phyloP scores from a whole-genome alignment of 352 stramenopile genomes.

The Pythium aristosporum region DNA sequence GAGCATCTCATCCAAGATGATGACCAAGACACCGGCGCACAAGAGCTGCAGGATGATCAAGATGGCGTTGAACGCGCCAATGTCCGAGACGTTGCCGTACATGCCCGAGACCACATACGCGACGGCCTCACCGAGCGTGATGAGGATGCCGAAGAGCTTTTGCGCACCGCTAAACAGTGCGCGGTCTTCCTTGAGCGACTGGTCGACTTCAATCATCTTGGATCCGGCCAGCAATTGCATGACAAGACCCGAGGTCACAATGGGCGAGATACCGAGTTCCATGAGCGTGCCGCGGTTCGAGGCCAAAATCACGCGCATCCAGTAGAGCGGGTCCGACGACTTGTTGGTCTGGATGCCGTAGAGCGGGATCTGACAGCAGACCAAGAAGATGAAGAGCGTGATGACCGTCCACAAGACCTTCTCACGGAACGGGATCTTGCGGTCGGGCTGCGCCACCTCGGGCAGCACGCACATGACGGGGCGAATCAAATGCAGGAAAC shows the following conservation, averaged over 20 bases:
- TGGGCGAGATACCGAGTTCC: slow-evolving; percentile 98
- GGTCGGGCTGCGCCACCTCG: slow-evolving; percentile 96
- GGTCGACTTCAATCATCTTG: slow-evolving; percentile 99
- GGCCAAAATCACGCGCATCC: slow-evolving; percentile 99
- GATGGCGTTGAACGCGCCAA: slow-evolving; percentile 98
- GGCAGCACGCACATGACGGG: slow-evolving; percentile 98
- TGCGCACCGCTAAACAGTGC: slow-evolving; percentile 98
- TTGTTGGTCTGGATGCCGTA: slow-evolving; percentile 99
- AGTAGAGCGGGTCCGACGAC: slow-evolving; percentile 99
- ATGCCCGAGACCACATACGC: slow-evolving; percentile 99
- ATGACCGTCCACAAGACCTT: slow-evolving; percentile 99
- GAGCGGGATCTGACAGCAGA: slow-evolving; percentile 99
- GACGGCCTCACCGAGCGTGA: slow-evolving; percentile 98
- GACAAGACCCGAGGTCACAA: slow-evolving; percentile 98
- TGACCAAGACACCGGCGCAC: slow-evolving; percentile 97
- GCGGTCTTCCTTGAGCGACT: slow-evolving; percentile 98
- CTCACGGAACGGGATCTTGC: slow-evolving; percentile 98
- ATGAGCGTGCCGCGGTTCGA: slow-evolving; percentile 99
- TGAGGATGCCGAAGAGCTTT: slow-evolving; percentile 99
- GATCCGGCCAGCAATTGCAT: slow-evolving; percentile 98
- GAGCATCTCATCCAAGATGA: slow-evolving; percentile 99
- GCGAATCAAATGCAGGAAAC: slow-evolving; percentile 98
- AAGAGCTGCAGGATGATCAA: slow-evolving; percentile 99
- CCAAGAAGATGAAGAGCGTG: slow-evolving; percentile 99
- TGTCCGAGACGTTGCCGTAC: slow-evolving; percentile 98